These are phyloP conservation scores for Kregervanrija pseudodelftensis DNA, from an alignment of 805 yeast species.

Conservation along the genomic window DNA sequence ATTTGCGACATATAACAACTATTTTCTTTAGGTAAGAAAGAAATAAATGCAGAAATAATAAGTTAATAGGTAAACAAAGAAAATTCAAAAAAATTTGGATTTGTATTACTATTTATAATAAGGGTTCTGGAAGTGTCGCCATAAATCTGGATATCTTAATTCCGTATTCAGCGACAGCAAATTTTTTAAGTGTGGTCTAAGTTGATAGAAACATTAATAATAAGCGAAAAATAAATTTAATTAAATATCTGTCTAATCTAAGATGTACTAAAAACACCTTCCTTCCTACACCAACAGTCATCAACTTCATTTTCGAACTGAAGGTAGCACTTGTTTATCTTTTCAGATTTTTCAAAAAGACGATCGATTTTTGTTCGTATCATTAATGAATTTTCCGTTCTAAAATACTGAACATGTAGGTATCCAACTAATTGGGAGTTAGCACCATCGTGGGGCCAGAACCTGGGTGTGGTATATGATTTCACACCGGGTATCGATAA, in stretches of 20 bases:
- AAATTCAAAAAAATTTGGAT: too few species aligned
- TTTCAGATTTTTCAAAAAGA: constrained; percentile 15
- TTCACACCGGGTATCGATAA: constrained; percentile 69
- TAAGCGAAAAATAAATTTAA: not conserved
- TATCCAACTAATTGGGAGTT: constrained; percentile 54
- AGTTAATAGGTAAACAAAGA: too few species aligned
- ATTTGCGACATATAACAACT: too few species aligned
- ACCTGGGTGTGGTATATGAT: constrained; percentile 82
- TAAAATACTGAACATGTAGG: constrained; percentile 67
- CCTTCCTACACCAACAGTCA: constrained; percentile 32
- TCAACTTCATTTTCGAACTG: constrained; percentile 33
- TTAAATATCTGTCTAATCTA: not conserved
- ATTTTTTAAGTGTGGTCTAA: too few species aligned
- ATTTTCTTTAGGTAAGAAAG: too few species aligned
- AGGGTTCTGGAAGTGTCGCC: too few species aligned
- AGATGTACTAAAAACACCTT: constrained; percentile 21
- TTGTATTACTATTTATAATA: too few species aligned
- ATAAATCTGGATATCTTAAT: too few species aligned
- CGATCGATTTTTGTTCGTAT: constrained; percentile 23
- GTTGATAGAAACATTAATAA: too few species aligned
- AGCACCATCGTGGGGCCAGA: constrained; percentile 62
- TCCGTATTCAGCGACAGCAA: too few species aligned
- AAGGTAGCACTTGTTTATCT: constrained; percentile 21
- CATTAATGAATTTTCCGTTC: constrained; percentile 26
- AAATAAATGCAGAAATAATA: too few species aligned